Evolutionary conservation across 306 rosid genomes (phyloP), one percentile per base, ranked within the genome.

Genomic region (Prunus persica): DNA sequence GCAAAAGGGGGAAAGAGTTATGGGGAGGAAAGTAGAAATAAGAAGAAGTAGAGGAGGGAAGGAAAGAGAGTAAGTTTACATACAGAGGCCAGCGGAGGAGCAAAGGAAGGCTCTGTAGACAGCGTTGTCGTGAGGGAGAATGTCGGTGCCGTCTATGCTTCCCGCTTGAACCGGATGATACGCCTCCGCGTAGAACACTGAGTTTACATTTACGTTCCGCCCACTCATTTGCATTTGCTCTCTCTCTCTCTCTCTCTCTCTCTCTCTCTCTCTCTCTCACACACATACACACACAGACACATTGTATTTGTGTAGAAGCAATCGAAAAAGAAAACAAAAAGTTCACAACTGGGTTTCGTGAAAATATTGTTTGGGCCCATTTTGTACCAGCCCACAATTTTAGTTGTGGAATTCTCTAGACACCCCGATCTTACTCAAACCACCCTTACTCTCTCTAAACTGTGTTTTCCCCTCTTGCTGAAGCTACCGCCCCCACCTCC

Each of bases 161-260:
- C 98, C 97, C 68, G 87, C 91, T 76, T 93, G 98, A 46, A 93
- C 91, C 8, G 96, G 97, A 76, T 93, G 97, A 71, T 93, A 93
- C 2, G 87, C 64, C 30, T 87, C 82, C n/a, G 98, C 89, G 56
- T 91, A 93, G 86, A 91, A 93, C 18, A 91, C 93, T 20, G 86
- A 77, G 80, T 84, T 90, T 47, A 82, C 11, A 47, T 20, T 56
- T 56, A 56, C 25, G 62, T 75, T 80, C 45, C 46, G 57, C 27
- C 75, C 79, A 4, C 79, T 72, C 87, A 78, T 51, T 51, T 14
- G 56, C 15, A 51, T 4, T 80, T 32, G 24, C 65, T 15, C 18
- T 18, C 24, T 63, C n/a, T 25, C 51, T 46, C 65, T 20, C 24
- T 25, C 18, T 24, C 15, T 22, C 32, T 10, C 8, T 22, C 30